phyloP scores from a whole-genome alignment of 1,284 basidiomycete genomes.

The Apiotrichum akiyoshidainum region DNA sequence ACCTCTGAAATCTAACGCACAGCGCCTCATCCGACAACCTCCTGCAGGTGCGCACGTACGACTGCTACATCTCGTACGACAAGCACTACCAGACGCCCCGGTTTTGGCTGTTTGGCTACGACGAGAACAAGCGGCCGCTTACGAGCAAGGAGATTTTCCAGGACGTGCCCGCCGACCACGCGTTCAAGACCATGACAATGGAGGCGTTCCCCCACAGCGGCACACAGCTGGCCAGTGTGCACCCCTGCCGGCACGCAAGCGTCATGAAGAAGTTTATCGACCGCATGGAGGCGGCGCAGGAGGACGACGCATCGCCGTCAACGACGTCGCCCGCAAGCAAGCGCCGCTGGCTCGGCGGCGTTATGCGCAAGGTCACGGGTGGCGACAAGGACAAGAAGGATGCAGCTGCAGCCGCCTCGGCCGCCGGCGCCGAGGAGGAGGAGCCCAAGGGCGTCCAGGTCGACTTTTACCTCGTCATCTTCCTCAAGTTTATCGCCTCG shows the following conservation, averaged over 20 bases:
- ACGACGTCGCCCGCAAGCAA: constrained; percentile 49
- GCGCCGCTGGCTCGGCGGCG: constrained; percentile 70
- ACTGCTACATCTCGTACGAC: constrained; percentile 98
- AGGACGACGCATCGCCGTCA: constrained; percentile 45
- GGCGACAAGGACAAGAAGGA: constrained; percentile 53
- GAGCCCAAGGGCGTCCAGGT: constrained; percentile 83
- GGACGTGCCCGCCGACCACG: constrained; percentile 95
- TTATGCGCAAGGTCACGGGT: constrained; percentile 69
- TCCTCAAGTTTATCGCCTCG: constrained; percentile 90
- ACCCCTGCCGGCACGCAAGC: constrained; percentile 97
- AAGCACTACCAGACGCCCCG: constrained; percentile 97
- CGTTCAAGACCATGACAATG: constrained; percentile 97
- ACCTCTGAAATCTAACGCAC: not conserved
- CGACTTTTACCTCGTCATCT: constrained; percentile 92
- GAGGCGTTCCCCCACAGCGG: constrained; percentile 92
- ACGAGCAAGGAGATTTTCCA: constrained; percentile 91
- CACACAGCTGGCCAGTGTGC: constrained; percentile 83
- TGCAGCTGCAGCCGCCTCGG: constrained; percentile 52
- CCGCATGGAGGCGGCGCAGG: constrained; percentile 85
- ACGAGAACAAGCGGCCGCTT: constrained; percentile 86
- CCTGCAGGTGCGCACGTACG: constrained; percentile 93
- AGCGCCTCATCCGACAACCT: constrained; percentile 60
- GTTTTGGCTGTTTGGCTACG: constrained; percentile 91
- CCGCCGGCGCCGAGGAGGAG: constrained; percentile 58
- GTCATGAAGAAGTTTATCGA: constrained; percentile 99